Evolutionary conservation across 805 yeast genomes (phyloP), one percentile per base, ranked within the genome.

Genomic region (Clavispora phyllophila): DNA sequence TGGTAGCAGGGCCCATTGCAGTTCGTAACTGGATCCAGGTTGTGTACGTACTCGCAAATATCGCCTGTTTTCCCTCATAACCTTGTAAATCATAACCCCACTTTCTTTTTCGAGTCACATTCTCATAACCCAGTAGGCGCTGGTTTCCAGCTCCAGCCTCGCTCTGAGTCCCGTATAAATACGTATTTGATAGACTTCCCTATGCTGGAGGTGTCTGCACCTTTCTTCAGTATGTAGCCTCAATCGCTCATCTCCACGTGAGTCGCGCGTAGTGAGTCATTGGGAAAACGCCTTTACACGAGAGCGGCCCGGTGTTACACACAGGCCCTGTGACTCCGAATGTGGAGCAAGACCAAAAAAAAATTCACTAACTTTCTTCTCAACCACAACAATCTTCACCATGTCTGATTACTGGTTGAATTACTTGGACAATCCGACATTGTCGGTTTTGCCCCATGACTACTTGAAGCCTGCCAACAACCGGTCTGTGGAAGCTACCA

Each of bases 371-470:
- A 8, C 13, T 25, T 33, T 33, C 17, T 33, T 33, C 23, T 32
- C 36, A 12, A 2, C 18, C 19, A n/a, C 32, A 15, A 5, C 19
- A 15, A 20, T 35, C 26, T 14, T 18, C 35, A 31, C 15, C 23
- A 48, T 41, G 47, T 50, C 50, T 37, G 57, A 55, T 41, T 70
- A 58, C 58, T 88, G 96, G 95, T 69, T 76, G 27, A 61, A 72
- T 42, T 67, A 75, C 44, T 74, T 88, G 63, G 84, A 83, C 53
- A 82, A 77, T 54, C 90, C 96, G 40, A 88, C 97, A 1, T 70
- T 90, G 42, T 87, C 96, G 45, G 87, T 84, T 27, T 72, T 91
- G 41, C 97, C 98, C 13, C 84, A 84, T 47, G 98, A 91, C 63
- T 91, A 76, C 62, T 79, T 85, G 49, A 80, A 85, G 57, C 95